Evolutionary conservation across 192 early-diverging fungal genomes (phyloP), one percentile per base, ranked within the genome.

Genomic region (Dissophora globulifera): DNA sequence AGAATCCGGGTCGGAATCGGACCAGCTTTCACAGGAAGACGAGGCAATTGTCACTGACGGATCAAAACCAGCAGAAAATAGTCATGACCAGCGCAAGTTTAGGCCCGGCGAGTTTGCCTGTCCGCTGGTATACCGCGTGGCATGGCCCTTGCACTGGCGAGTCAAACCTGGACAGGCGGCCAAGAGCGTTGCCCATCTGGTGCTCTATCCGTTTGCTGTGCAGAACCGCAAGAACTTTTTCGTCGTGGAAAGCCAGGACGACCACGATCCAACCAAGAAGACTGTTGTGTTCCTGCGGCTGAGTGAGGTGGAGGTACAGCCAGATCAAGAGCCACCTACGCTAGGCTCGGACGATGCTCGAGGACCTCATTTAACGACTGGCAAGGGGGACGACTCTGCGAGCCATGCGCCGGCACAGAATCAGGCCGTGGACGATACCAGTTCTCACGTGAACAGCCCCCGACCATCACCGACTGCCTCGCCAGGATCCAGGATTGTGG

Each of bases 71-170:
- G 23, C 26, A 8, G 62, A 62, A 26, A 40, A 41, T 6, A 35
- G 45, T 22, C 42, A 82, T 43, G 66, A 61, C 8, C 57, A 78
- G 40, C 69, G 79, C 27, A 82, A 84, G 16, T 87, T 87, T 48
- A 58, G 60, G 11, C 82, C 83, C 11, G 91, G 89, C 3, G 87
- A 90, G 50, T 92, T 94, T 72, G 85, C 88, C 10, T 95, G 93
- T 47, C 84, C 85, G 0, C 58, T 87, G 9, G 86, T 93, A 6
- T 91, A 87, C 59, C 78, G 74, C 27, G 83, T 82, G 35, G 60
- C 58, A 8, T 92, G 94, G 67, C 85, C 90, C 4, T 51, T 95
- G 1, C 92, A 94, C 66, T 93, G 90, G 88, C 83, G 93, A 19
- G 79, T 95, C 43, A 82, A 82, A 47, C 86, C 91, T 2, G 78